phyloP scores from a whole-genome alignment of 176 grass and related monocot genomes.

The Oryza glaberrima region DNA sequence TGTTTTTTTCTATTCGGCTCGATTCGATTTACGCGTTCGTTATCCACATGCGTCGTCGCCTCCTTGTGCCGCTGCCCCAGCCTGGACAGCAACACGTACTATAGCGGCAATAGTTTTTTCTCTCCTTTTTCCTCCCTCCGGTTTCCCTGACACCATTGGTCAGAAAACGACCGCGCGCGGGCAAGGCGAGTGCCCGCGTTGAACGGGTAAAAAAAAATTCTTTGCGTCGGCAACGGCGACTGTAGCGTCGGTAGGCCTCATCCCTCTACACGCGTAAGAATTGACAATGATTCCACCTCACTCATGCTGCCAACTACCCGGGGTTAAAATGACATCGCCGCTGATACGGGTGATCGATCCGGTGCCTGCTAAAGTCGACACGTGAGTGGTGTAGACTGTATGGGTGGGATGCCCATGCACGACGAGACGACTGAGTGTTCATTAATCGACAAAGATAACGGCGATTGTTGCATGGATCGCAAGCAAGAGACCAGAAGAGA shows the following conservation, averaged over 20 bases:
- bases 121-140: background rate
- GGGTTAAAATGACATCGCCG: background rate
- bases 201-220: constrained; percentile 9
- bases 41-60: constrained; percentile 42
- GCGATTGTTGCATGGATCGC: constrained; percentile 40
- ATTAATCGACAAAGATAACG: constrained; percentile 34
- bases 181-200: no score
- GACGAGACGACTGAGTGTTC: background rate
- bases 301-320: constrained; percentile 14
- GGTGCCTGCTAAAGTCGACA: background rate
- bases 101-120: background rate
- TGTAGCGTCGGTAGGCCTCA: background rate
- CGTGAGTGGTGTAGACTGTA: background rate
- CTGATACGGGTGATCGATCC: background rate
- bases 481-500: constrained; percentile 4
- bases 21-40: constrained; percentile 12
- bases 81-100: constrained; percentile 7
- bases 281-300: constrained; percentile 21
- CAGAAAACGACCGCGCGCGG: constrained; percentile 34
- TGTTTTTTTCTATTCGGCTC: background rate
- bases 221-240: constrained; percentile 28
- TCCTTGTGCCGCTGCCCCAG: background rate
- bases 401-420: constrained; percentile 2
- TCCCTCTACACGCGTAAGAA: constrained; percentile 25
- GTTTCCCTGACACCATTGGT: background rate